Evolutionary conservation across 2,329 filamentous ascomycete species (phyloP), one percentile per base, ranked within the genome.

Genomic region (Penicillium sp.): DNA sequence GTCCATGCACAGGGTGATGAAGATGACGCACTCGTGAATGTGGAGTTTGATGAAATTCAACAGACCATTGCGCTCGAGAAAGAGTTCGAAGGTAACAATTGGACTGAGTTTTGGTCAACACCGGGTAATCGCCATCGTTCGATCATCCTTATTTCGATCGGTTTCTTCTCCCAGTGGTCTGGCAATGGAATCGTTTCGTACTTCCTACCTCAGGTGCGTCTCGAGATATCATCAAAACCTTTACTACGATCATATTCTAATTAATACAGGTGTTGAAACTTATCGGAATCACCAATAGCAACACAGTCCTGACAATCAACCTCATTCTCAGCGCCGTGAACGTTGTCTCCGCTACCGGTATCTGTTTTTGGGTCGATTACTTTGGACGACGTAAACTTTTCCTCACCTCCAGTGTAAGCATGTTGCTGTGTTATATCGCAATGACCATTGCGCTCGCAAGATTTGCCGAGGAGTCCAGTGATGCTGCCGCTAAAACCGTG

Each of bases 101-200:
- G 59, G 57, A 31, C 40, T 18, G 51, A 60, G 14, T 56, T 62
- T 24, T 53, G 46, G 45, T 50, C 52, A 2, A 58, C 55, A 6
- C 72, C 74, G 24, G 82, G 80, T 36, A 85, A 84, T 65, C 76
- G 81, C 47, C 77, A 79, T 59, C 74, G 83, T 31, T 72, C 82
- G 26, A 66, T 82, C 45, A 82, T 85, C 52, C 68, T 81, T 23
- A 65, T 83, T 43, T 75, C 75, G 19, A 75, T 82, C 10, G 82
- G 81, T 56, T 74, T 83, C 61, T 83, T 84, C 72, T 79, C 78
- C 5, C 82, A 85, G 60, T 84, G 80, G 81, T 80, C 76, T 58
- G 82, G 82, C 34, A 83, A 83, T 52, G 68, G 70, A 14, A 63
- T 76, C 1, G 63, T 76, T 7, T 68, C 64, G 0, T 76, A 75